Percentiles rank a stretch among this genome's conserved stretches.
phyloP scores from a whole-genome alignment of 352 stramenopile genomes.

The Elongisporangium anandrum region DNA sequence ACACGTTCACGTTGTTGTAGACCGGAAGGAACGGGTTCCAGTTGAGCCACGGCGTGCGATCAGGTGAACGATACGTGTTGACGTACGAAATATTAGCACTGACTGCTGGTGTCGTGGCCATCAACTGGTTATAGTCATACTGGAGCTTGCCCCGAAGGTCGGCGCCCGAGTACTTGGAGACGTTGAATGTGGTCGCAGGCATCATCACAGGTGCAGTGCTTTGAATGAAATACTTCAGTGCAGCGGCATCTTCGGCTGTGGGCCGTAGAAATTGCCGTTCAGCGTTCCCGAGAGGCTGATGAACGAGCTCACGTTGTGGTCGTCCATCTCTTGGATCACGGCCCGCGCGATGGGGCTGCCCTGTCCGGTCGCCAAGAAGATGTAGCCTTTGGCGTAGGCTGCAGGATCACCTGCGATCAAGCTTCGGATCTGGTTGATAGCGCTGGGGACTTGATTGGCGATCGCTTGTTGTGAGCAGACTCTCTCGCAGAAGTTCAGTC shows the following conservation, averaged over 20 bases:
- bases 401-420: conserved; percentile 20
- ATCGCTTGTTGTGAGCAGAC: conserved; percentile 27
- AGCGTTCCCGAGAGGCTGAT: conserved; percentile 41
- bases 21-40: conserved; percentile 32
- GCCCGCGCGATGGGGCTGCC: conserved; percentile 35
- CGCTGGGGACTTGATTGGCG: conserved; percentile 33
- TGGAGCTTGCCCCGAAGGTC: conserved; percentile 38
- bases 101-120: conserved; percentile 15
- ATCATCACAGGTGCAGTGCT: conserved; percentile 23
- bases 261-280: conserved; percentile 54
- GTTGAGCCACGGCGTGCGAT: conserved; percentile 19
- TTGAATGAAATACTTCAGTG: conserved; percentile 30
- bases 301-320: conserved; percentile 46
- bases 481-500: conserved; percentile 38
- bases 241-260: conserved; percentile 27
- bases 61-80: conserved; percentile 26
- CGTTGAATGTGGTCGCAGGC: too few species aligned
- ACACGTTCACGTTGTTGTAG: conserved; percentile 27
- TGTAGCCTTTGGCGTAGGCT: conserved; percentile 36
- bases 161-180: conserved; percentile 33
- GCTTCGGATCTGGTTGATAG: conserved; percentile 33
- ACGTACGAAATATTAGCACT: conserved; percentile 26
- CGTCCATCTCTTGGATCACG: conserved; percentile 53
- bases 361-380: conserved; percentile 43
- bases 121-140: too few species aligned